Base-by-base conservation (phyloP, 192 early-diverging fungal species). In the Chytriomyces sp. region DNA sequence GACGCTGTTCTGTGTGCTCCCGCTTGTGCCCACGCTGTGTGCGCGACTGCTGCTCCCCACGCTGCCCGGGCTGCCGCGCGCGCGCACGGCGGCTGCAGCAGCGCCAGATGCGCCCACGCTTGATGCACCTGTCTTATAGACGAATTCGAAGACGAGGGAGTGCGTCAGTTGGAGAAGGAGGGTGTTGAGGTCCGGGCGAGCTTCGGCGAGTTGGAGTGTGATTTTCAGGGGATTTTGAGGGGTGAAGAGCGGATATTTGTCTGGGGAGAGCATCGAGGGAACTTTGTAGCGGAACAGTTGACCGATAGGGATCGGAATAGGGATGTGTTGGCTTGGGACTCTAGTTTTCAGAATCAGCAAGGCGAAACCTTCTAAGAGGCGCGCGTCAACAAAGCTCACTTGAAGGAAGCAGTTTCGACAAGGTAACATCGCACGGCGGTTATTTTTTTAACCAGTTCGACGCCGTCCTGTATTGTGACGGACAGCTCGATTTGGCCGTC, bases 111-210 rank as follows among this genome's bases (percentile, higher is more conserved):
- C 54, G 2, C 44, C 44, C 14, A 49, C 44, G 22, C 44, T 49
- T 6, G 52, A 55, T 39, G 65, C 38, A 30, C 65, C 65, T 3
- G 34, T 68, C 36, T 68, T 68, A 26, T 68, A 68, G 17, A 68
- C 65, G 22, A 68, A 68, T 56, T 68, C 65, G 36, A 68, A 68
- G 14, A 68, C 65, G 65, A 68, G 65, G 10, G 65, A 68, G 36
- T 68, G 65, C 12, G 44, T 68, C 28, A 68, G 52, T 68, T 68
- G 65, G 17, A 68, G 52, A 12, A 68, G 31, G 8, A 37, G 17
- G 3, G 65, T 68, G 31, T 31, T n/a, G 7, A 68, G 33, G 52
- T 68, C 65, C 8, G 54, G 36, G 28, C 65, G 65, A 17, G 65
- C 7, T n/a, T 68, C 65, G 36, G 65, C 65, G 7, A 68, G 52